Evolutionary conservation across 176 grass and related monocot genomes (phyloP).

Genomic region (Canna indica): DNA sequence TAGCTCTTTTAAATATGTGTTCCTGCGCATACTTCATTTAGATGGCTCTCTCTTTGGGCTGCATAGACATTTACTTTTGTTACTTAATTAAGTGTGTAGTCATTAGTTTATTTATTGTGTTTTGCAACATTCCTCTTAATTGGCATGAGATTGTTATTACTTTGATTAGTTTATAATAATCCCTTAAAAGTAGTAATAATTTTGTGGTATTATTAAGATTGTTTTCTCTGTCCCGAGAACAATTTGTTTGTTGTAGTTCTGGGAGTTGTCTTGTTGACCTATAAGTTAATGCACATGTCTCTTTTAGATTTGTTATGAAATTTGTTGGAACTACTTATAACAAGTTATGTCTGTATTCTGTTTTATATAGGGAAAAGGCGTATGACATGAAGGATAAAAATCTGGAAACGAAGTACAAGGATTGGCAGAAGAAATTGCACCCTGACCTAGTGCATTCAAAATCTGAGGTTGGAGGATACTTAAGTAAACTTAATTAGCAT

Average conservation of each 20-base stretch:
- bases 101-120: no score
- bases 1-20: no score
- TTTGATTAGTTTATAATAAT: no score
- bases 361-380: constrained; percentile 32
- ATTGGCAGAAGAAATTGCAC: constrained; percentile 97
- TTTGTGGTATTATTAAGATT: background rate
- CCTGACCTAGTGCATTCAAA: constrained; percentile 93
- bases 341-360: background rate
- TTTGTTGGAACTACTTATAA: background rate
- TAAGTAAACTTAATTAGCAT: background rate
- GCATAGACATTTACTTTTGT: no score
- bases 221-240: background rate
- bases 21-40: no score
- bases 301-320: background rate
- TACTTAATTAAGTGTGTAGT: no score
- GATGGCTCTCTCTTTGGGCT: no score
- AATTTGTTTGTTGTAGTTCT: background rate
- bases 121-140: no score
- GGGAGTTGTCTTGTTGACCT: background rate
- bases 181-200: background rate
- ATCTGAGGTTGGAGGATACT: constrained; percentile 50
- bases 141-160: no score
- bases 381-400: constrained; percentile 42
- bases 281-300: background rate
- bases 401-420: constrained; percentile 81